A percentile compares a stretch with the other conserved stretches of the same genome.
phyloP scores from a whole-genome alignment of 2,329 filamentous ascomycete species.

The Mycosphaerella arachidis region DNA sequence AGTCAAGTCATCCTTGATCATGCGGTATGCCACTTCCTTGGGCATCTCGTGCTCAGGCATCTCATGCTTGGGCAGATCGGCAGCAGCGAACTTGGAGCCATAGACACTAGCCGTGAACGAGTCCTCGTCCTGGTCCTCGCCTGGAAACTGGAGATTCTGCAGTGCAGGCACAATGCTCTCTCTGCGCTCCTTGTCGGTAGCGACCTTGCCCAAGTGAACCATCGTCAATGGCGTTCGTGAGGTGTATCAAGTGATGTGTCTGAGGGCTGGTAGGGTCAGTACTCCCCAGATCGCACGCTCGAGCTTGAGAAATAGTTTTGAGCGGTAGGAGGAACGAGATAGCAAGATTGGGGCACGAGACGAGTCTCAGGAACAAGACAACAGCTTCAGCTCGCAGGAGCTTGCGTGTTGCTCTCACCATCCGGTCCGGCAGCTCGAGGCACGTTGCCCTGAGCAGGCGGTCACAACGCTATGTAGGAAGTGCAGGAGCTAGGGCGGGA shows the following conservation, averaged over 20 bases:
- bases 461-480: not conserved
- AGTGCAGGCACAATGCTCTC: slow-evolving; percentile 42
- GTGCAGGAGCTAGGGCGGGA: not conserved
- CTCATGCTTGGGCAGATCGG: slow-evolving; percentile 74
- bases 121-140: slow-evolving; percentile 43
- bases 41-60: slow-evolving; percentile 93
- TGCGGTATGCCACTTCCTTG: slow-evolving; percentile 83
- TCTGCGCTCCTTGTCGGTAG: slow-evolving; percentile 29
- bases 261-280: not conserved
- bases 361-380: not conserved
- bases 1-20: slow-evolving; percentile 93
- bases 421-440: not conserved
- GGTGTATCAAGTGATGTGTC: not conserved
- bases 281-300: not conserved
- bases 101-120: slow-evolving; percentile 77
- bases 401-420: not conserved
- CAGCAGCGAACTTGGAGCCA: slow-evolving; percentile 74
- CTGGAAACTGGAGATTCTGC: slow-evolving; percentile 43
- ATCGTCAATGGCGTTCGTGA: slow-evolving; percentile 22
- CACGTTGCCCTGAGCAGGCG: not conserved
- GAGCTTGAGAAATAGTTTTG: not conserved
- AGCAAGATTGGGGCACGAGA: not conserved
- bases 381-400: not conserved
- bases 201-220: slow-evolving; percentile 34
- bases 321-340: not conserved